phyloP scores from a whole-genome alignment of 371 early-diverging fungal genomes.

The Syncephalastrum sp. region DNA sequence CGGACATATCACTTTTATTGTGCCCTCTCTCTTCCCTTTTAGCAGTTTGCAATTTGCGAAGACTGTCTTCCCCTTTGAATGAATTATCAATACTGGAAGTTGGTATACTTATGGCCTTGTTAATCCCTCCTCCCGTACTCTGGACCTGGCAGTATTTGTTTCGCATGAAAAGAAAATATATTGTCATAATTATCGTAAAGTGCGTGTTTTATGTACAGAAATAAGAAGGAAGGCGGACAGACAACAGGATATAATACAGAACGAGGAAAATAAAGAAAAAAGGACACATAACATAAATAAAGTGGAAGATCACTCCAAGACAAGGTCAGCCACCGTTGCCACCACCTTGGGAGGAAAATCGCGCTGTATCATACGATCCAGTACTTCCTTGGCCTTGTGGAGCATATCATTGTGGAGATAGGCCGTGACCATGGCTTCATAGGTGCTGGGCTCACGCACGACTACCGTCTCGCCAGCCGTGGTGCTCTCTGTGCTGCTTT shows the following conservation, averaged over 20 bases:
- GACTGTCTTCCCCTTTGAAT: no score
- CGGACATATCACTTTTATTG: no score
- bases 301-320: conserved; percentile 8
- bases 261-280: conserved; percentile 1
- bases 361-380: conserved; percentile 41
- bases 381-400: conserved; percentile 40
- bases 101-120: not conserved
- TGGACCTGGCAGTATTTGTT: not conserved
- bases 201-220: not conserved
- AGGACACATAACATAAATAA: not conserved
- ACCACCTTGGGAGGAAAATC: conserved; percentile 51
- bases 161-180: not conserved
- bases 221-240: conserved; percentile 1
- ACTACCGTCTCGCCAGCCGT: conserved; percentile 16
- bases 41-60: no score
- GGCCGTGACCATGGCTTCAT: conserved; percentile 61
- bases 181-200: not conserved
- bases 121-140: not conserved
- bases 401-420: conserved; percentile 49
- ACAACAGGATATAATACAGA: conserved; percentile 1
- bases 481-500: not conserved
- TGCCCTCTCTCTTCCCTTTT: no score
- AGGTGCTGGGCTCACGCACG: conserved; percentile 63
- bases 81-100: not conserved
- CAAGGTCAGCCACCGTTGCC: conserved; percentile 37